phyloP scores from a whole-genome alignment of 495 filamentous ascomycete species.

The Neurospora sp. region DNA sequence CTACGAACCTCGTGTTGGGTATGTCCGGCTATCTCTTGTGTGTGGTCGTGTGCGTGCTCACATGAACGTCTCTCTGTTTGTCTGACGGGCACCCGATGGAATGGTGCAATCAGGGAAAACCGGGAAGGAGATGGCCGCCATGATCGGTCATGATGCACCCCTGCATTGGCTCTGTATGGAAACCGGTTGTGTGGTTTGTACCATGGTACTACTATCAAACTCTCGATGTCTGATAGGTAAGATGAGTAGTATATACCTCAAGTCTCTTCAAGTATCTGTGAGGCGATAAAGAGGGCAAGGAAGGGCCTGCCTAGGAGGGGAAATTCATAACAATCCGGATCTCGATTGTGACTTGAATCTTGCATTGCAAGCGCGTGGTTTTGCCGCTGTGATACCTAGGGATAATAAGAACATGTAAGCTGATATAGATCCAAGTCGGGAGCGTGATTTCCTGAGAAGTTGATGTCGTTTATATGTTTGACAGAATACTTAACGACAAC shows the following conservation, averaged over 20 bases:
- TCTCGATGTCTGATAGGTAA: background rate
- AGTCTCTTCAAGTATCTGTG: background rate
- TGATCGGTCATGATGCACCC: background rate
- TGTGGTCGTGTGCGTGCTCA: background rate
- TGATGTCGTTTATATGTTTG: background rate
- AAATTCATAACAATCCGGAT: background rate
- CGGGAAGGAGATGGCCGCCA: background rate
- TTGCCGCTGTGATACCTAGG: background rate
- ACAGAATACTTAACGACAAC: background rate
- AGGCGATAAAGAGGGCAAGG: background rate
- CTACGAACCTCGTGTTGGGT: background rate
- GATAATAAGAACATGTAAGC: background rate
- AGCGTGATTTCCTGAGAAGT: background rate
- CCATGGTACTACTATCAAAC: background rate
- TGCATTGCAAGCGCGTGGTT: background rate
- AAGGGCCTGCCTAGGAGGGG: background rate
- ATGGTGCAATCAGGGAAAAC: background rate
- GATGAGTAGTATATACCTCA: background rate
- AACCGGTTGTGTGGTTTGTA: background rate
- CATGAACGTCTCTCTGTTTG: background rate
- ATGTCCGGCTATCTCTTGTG: background rate
- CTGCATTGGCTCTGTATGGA: background rate
- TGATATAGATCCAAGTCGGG: background rate
- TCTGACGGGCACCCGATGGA: background rate
- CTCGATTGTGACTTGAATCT: background rate